Conservation (phyloP, 148 eudicot genomes). For the Nepenthes gracilis region DNA sequence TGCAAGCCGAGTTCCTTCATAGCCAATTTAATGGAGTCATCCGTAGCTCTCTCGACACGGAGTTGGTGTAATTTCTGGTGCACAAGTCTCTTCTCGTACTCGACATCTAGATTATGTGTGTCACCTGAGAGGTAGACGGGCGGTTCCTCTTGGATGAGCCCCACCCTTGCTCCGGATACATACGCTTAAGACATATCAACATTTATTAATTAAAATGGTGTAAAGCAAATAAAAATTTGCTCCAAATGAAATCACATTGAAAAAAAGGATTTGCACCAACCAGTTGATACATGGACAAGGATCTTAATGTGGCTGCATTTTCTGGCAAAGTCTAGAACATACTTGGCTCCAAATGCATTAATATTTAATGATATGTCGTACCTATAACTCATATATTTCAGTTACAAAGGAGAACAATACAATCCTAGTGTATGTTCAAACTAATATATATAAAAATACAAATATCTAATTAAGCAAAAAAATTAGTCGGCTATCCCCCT, state of each 20-base stretch:
- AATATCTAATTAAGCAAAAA: too few relatives aligned
- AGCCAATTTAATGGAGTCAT: conserved; percentile 14
- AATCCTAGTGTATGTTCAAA: too few relatives aligned
- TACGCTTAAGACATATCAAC: conserved; percentile 19
- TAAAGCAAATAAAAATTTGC: too few relatives aligned
- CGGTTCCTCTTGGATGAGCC: conserved; percentile 27
- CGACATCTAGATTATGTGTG: conserved; percentile 31
- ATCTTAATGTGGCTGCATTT: conserved; percentile 43
- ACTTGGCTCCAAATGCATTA: conserved; percentile 47
- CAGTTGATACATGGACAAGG: conserved; percentile 58
- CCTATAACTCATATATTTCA: conserved; percentile 8
- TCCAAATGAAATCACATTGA: too few relatives aligned
- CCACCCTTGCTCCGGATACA: conserved; percentile 36
- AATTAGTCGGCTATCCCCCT: background rate
- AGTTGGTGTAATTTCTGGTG: conserved; percentile 24
- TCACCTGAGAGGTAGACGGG: conserved; percentile 18
- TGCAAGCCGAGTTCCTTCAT: conserved; percentile 59
- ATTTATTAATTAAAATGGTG: too few relatives aligned
- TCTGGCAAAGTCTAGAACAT: conserved; percentile 48
- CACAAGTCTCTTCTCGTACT: conserved; percentile 25
- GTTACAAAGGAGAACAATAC: too few relatives aligned
- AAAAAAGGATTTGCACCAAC: conserved; percentile 17
- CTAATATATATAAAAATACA: background rate
- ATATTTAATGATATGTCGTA: conserved; percentile 47
- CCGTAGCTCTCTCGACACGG: conserved; percentile 11